Evolutionary conservation across 2,329 filamentous ascomycete genomes (phyloP).

Genomic region (Hypoxylon sp.): DNA sequence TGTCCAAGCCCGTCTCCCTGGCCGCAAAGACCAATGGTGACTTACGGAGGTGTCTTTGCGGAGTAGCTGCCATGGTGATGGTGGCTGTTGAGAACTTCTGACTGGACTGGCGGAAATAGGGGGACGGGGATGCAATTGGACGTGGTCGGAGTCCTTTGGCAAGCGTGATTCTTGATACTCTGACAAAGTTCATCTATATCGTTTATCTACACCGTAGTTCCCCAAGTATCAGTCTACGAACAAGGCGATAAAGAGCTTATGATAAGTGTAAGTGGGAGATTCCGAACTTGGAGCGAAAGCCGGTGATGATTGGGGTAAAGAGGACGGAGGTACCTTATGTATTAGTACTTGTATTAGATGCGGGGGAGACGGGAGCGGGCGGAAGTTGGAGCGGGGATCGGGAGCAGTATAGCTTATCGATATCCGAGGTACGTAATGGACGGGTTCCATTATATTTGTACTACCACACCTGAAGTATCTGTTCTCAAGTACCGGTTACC

Average conservation of each 20-base stretch:
- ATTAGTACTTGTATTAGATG: slow-evolving; percentile 13
- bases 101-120: slow-evolving; percentile 7
- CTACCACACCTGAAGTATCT: neutral
- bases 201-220: neutral
- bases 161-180: slow-evolving; percentile 12
- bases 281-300: slow-evolving; percentile 35
- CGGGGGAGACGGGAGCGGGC: slow-evolving; percentile 27
- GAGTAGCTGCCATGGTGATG: slow-evolving; percentile 39
- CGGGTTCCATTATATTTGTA: neutral
- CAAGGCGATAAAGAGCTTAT: neutral
- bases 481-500: neutral
- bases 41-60: slow-evolving; percentile 49
- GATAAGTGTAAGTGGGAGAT: slow-evolving; percentile 11
- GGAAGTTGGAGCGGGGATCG: slow-evolving; percentile 24
- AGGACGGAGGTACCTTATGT: neutral
- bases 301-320: neutral
- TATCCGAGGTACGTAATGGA: slow-evolving; percentile 19
- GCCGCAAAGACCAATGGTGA: slow-evolving; percentile 6
- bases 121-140: slow-evolving; percentile 9
- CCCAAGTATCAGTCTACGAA: neutral
- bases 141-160: slow-evolving; percentile 26
- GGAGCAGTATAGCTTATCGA: slow-evolving; percentile 34
- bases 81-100: slow-evolving; percentile 42
- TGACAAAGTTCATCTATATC: slow-evolving; percentile 28
- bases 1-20: neutral